A percentile compares a stretch with the other conserved stretches of the same genome.
phyloP scores from a whole-genome alignment of 768 basidiomycete species.

The Macrolepiota dolichaula region DNA sequence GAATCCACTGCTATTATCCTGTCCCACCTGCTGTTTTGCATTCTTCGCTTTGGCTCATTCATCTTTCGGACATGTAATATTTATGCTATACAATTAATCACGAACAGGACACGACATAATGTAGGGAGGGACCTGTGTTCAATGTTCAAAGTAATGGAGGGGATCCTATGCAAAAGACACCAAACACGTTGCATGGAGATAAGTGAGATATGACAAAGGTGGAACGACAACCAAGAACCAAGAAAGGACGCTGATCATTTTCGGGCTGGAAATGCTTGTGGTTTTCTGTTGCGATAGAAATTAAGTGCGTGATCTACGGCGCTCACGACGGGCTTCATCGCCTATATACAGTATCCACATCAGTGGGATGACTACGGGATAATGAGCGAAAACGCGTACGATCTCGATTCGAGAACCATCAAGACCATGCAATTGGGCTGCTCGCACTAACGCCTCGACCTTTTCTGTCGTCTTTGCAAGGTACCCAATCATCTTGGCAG shows the following conservation, averaged over 20 bases:
- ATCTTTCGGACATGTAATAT: slow-evolving; percentile 11
- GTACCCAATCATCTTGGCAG: slow-evolving; percentile 85
- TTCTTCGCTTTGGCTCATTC: slow-evolving; percentile 8
- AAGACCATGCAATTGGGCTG: slow-evolving; percentile 57
- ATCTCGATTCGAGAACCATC: slow-evolving; percentile 60
- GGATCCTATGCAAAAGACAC: neutral
- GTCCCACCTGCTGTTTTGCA: neutral
- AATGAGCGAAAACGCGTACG: slow-evolving; percentile 37
- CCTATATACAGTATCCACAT: slow-evolving; percentile 35
- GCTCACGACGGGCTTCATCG: slow-evolving; percentile 70
- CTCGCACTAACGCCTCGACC: slow-evolving; percentile 69
- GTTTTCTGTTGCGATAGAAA: slow-evolving; percentile 48
- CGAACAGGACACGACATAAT: neutral
- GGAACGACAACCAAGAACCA: neutral
- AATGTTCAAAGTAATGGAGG: neutral
- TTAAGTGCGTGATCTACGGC: slow-evolving; percentile 72
- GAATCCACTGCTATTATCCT: neutral
- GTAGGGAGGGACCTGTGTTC: neutral
- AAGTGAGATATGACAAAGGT: neutral
- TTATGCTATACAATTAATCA: slow-evolving; percentile 15
- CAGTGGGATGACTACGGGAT: neutral
- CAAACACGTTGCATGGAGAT: neutral
- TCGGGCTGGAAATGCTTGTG: slow-evolving; percentile 13
- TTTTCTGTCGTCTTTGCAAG: slow-evolving; percentile 79
- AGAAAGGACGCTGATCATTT: neutral